Evolutionary conservation across 306 rosid genomes (phyloP).

Genomic region (Fragaria vesca): DNA sequence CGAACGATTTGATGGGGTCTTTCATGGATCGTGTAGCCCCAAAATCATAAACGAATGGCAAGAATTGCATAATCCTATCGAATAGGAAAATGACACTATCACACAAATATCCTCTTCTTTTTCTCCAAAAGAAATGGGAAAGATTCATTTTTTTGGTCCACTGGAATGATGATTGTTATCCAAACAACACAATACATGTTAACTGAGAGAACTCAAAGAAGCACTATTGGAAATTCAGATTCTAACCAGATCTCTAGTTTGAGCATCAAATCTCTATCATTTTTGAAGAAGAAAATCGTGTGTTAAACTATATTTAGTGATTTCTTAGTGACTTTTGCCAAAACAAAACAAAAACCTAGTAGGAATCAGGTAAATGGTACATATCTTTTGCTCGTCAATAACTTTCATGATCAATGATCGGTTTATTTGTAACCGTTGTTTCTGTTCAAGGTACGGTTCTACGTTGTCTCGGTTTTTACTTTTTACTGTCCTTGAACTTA

Average conservation of each 20-base stretch:
- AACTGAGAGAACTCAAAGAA: not conserved
- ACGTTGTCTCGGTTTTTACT: too few species aligned
- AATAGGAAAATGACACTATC: not conserved
- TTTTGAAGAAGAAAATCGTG: not conserved
- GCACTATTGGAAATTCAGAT: too few species aligned
- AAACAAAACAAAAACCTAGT: too few species aligned
- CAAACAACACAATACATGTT: not conserved
- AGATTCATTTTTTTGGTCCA: not conserved
- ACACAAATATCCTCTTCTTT: not conserved
- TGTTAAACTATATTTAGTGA: not conserved
- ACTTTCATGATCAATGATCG: too few species aligned
- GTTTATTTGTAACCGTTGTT: too few species aligned
- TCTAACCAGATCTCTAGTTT: not conserved
- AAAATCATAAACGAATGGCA: not conserved
- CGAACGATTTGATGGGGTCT: constrained; percentile 13
- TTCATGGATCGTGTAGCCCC: constrained; percentile 8
- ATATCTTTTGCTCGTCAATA: too few species aligned
- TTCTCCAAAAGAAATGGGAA: not conserved
- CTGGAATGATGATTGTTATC: not conserved
- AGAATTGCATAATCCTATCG: not conserved
- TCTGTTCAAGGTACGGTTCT: too few species aligned
- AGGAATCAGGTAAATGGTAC: too few species aligned
- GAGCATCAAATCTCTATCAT: not conserved
- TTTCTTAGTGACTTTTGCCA: too few species aligned
- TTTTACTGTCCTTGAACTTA: too few species aligned